Conservation (phyloP, 164 flowering plant genomes). For the Nymphaea thermarum region DNA sequence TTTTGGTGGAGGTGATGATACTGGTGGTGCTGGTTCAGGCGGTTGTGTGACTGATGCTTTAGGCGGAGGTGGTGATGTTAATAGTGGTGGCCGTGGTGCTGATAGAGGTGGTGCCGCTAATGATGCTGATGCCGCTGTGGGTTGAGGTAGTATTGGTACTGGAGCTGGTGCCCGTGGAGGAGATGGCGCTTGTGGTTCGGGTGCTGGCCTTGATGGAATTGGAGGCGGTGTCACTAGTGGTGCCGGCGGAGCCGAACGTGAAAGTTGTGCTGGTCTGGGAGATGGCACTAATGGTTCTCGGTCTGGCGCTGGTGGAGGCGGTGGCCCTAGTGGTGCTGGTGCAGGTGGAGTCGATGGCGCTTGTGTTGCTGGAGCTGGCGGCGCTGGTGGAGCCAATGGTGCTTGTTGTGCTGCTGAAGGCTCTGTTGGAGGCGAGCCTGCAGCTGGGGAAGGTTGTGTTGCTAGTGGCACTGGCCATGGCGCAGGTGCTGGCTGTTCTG, state of each 20-base stretch:
- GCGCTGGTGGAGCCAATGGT: not conserved
- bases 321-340: constrained; percentile 8
- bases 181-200: not conserved
- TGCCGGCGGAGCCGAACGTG: not conserved
- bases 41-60: constrained; percentile 6
- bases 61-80: constrained; percentile 13
- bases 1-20: constrained; percentile 1
- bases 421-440: constrained; percentile 8
- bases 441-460: not conserved
- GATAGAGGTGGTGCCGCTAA: constrained; percentile 4
- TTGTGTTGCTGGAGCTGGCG: not conserved
- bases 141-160: not conserved
- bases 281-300: not conserved
- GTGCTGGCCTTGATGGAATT: not conserved
- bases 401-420: not conserved
- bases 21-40: constrained; percentile 23
- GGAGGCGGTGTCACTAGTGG: constrained; percentile 1
- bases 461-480: not conserved
- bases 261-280: not conserved
- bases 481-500: not conserved
- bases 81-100: constrained; percentile 7
- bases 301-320: constrained; percentile 4
- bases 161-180: constrained; percentile 10
- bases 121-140: constrained; percentile 2
- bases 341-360: constrained; percentile 9